Conservation (phyloP, 768 basidiomycete genomes). For the Cantharellus anzutake region DNA sequence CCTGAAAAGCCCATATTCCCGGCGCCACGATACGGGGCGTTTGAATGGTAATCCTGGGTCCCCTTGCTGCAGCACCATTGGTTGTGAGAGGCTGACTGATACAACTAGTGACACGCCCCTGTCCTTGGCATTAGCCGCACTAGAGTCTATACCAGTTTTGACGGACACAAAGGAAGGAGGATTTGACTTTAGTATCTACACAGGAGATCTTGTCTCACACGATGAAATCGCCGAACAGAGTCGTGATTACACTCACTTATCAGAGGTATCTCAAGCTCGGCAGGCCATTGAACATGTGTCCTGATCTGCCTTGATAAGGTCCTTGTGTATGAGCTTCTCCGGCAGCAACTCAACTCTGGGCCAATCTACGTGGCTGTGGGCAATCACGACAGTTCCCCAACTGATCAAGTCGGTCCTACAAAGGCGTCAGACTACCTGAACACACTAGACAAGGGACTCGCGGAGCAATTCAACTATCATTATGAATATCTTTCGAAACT, state of each 20-base stretch:
- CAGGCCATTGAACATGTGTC: neutral
- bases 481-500: slow-evolving; percentile 55
- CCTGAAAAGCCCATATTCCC: slow-evolving; percentile 32
- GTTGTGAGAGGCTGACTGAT: neutral
- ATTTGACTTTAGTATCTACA: slow-evolving; percentile 48
- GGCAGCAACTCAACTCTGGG: slow-evolving; percentile 36
- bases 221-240: slow-evolving; percentile 22
- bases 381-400: slow-evolving; percentile 39
- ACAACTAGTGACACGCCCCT: slow-evolving; percentile 32
- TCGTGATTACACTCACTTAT: slow-evolving; percentile 37
- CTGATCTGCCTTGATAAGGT: slow-evolving; percentile 17
- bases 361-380: slow-evolving; percentile 62
- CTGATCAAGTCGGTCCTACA: neutral
- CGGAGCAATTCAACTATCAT: slow-evolving; percentile 28
- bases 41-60: slow-evolving; percentile 26
- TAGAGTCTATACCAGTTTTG: slow-evolving; percentile 48
- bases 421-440: neutral
- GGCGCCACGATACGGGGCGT: slow-evolving; percentile 53
- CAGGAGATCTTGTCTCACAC: slow-evolving; percentile 58
- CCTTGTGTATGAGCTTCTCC: slow-evolving; percentile 47
- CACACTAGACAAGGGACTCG: neutral
- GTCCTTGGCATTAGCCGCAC: slow-evolving; percentile 36
- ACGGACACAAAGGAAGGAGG: slow-evolving; percentile 39
- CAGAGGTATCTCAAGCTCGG: slow-evolving; percentile 19
- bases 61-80: too few relatives aligned